Percentiles rank a stretch among this genome's conserved stretches.
phyloP scores from a whole-genome alignment of 805 yeast genomes.

The Komagataella ulmi region DNA sequence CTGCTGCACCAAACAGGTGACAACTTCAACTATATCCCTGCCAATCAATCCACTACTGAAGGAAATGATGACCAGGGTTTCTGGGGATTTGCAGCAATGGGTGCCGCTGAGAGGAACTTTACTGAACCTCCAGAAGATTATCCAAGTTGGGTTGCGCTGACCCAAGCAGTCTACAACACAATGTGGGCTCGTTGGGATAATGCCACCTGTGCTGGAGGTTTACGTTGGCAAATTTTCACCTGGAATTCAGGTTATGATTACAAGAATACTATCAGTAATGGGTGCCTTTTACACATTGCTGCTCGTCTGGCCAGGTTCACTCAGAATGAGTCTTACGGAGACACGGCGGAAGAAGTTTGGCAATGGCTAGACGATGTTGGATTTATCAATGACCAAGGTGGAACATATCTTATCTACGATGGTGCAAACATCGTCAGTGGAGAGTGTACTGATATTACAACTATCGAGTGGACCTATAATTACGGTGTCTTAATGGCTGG shows the following conservation, averaged over 20 bases:
- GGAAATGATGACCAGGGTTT: slow-evolving; percentile 98
- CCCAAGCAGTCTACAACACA: slow-evolving; percentile 84
- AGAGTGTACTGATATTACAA: slow-evolving; percentile 50
- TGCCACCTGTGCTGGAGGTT: slow-evolving; percentile 67
- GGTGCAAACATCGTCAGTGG: slow-evolving; percentile 40
- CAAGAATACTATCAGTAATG: slow-evolving; percentile 86
- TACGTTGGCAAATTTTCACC: slow-evolving; percentile 91
- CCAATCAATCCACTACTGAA: slow-evolving; percentile 81
- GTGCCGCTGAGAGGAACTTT: slow-evolving; percentile 84
- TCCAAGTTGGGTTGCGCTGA: slow-evolving; percentile 72
- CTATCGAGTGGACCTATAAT: slow-evolving; percentile 76
- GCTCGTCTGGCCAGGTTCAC: slow-evolving; percentile 82
- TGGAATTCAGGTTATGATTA: slow-evolving; percentile 94
- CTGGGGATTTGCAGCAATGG: slow-evolving; percentile 91
- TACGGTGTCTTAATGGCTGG: slow-evolving; percentile 73
- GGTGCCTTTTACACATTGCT: slow-evolving; percentile 75
- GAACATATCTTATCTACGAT: slow-evolving; percentile 44
- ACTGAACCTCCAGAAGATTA: slow-evolving; percentile 45
- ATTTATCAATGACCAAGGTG: slow-evolving; percentile 28
- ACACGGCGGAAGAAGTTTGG: slow-evolving; percentile 65
- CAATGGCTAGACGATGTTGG: slow-evolving; percentile 58
- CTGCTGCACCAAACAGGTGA: slow-evolving; percentile 63
- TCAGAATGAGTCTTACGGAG: slow-evolving; percentile 56
- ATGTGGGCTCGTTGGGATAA: slow-evolving; percentile 86
- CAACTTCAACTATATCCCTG: slow-evolving; percentile 69